Evolutionary conservation across 2,329 filamentous ascomycete genomes (phyloP), one percentile per base, ranked within the genome.

Genomic region (Rutstroemia sp.): DNA sequence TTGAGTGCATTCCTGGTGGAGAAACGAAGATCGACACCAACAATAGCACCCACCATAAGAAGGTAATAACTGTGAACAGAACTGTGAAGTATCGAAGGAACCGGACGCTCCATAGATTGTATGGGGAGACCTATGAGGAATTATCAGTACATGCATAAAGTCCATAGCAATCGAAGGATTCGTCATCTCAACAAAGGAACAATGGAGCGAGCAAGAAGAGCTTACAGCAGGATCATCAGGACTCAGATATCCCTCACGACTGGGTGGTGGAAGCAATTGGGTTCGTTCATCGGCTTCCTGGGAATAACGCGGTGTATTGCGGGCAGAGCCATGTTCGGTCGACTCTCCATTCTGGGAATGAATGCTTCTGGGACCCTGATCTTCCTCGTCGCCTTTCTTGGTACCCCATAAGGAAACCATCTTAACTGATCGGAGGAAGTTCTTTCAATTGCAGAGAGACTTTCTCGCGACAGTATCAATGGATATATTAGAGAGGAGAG

Each of bases 101-200:
- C 17, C 94, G 86, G 50, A 99, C 88, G 58, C 84, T 89, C 87
- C 91, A 96, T 39, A 97, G 81, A 66, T 99, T 99, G 74, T 96
- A 96, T 0, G 94, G 94, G 3, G 90, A 89, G 23, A 89, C 85
- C 68, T 70, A 42, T n/a, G 9, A 14, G 3, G 30, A 14, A 34
- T 34, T 10, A 9, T 34, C 12, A 34, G 19, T 19, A 19, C 39
- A 38, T 30, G 17, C 5, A 14, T 12, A 17, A 19, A 47, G 48
- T 17, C 8, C 21, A 48, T 48, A 46, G 38, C 12, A 9, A 42
- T 42, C 39, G 14, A 23, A 54, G 12, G 19, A 34, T 34, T 34
- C 30, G 30, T 9, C 30, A 34, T 34, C 12, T 34, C 30, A 9
- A 34, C 30, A 34, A 23, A 14, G 34, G 25, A 10, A 27, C 12